Evolutionary conservation across 345 rosid species (phyloP), one percentile per base, ranked within the genome.

Genomic region (Leavenworthia alabamica): DNA sequence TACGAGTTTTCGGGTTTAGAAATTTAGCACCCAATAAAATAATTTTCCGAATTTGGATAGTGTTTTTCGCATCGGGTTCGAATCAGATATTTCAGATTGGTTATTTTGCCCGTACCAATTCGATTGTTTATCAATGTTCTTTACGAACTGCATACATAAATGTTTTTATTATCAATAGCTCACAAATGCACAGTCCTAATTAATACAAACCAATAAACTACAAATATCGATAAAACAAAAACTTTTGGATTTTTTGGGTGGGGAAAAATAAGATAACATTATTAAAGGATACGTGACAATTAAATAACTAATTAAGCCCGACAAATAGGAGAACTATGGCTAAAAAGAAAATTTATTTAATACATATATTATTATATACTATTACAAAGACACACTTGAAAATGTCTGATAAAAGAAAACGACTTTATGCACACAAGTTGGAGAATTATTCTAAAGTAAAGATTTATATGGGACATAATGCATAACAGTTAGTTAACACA

Each of bases 251-350:
- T 42, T 43, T 47, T 60, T 53, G 49, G 48, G 61, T 41, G 68
- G 68, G 57, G 11, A 9, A 46, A 70, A 70, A 28, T 11, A 37
- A 11, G 74, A 70, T 70, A 70, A 70, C 57, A 47, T 70, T 46
- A 52, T 52, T 4, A 62, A 70, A 2, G 42, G 19, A 56, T 55
- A 16, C 16, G 35, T 56, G 59, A 47, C 50, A 29, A 70, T 70
- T 37, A 62, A 62, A 39, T 62, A 70, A 62, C 23, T n/a, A n/a
- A n/a, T n/a, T n/a, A 20, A 20, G 22, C 69, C 64, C 74, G 67
- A 62, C 69, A 55, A 70, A 62, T 70, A 55, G n/a, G 58, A 55
- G 64, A 62, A 70, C n/a, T 70, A 37, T 70, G 42, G 69, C 74
- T 70, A 62, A 11, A 70, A 56, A 62, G 48, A 20, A 60, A 29